Percentiles rank a stretch among this genome's conserved stretches.
Conservation (phyloP, 2,329 filamentous ascomycete species). For the Nemania abortiva region DNA sequence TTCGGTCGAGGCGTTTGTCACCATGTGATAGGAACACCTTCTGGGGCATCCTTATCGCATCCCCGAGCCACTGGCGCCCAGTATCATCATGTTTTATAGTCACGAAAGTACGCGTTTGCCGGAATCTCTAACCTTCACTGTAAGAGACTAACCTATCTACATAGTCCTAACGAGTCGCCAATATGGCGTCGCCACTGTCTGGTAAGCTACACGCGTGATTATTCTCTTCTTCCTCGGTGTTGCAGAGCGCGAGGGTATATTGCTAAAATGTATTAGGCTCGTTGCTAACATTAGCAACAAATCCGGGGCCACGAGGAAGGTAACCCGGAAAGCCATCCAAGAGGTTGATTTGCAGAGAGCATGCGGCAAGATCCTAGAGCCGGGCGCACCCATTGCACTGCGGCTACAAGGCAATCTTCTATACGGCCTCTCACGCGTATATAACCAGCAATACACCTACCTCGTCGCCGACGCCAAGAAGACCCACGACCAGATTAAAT, state of each 20-base stretch:
- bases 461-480: constrained; percentile 83
- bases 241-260: not conserved
- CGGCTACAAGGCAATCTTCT: constrained; percentile 90
- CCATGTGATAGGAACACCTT: not conserved
- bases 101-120: constrained; percentile 80
- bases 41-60: constrained; percentile 1
- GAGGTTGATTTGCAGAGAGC: constrained; percentile 88
- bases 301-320: constrained; percentile 75
- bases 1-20: not conserved
- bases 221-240: not conserved
- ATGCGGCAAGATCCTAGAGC: constrained; percentile 87
- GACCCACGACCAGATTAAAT: constrained; percentile 78
- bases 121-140: not conserved
- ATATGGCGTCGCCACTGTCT: constrained; percentile 94
- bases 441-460: constrained; percentile 87
- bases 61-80: not conserved
- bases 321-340: constrained; percentile 88
- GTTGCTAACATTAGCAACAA: constrained; percentile 87
- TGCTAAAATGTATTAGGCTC: constrained; percentile 69
- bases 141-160: constrained; percentile 11
- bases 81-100: constrained; percentile 85
- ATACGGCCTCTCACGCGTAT: constrained; percentile 87
- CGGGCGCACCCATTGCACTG: constrained; percentile 85
- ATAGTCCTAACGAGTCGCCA: constrained; percentile 84
- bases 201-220: constrained; percentile 65